Evolutionary conservation across 371 early-diverging fungal genomes (phyloP).

Genomic region (Mortierella sp.): DNA sequence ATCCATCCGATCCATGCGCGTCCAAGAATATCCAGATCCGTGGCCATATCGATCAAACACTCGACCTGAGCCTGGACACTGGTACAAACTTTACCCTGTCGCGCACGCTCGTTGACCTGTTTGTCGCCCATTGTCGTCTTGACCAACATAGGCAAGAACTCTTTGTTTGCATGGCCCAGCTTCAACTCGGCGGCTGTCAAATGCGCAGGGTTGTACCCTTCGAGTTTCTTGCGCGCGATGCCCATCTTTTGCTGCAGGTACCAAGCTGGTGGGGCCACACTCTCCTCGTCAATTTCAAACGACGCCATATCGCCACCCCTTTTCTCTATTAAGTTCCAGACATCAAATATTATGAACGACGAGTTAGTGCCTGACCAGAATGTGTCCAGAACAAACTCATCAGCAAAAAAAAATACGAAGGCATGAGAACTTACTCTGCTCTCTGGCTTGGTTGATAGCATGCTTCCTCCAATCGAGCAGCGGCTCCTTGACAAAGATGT

Average conservation of each 20-base stretch:
- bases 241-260: conserved; percentile 84
- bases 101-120: conserved; percentile 60
- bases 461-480: conserved; percentile 89
- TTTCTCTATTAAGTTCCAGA: conserved; percentile 28
- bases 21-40: conserved; percentile 78
- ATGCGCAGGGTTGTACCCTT: conserved; percentile 74
- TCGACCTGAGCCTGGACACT: conserved; percentile 77
- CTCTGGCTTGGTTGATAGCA: conserved; percentile 70
- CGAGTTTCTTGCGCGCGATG: conserved; percentile 77
- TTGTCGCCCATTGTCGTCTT: conserved; percentile 66
- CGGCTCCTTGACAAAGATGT: conserved; percentile 97
- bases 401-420: not conserved
- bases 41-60: conserved; percentile 80
- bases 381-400: not conserved
- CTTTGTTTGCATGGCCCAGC: conserved; percentile 68
- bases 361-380: not conserved
- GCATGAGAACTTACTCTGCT: conserved; percentile 64
- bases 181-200: conserved; percentile 65
- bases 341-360: not conserved
- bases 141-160: conserved; percentile 60
- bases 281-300: conserved; percentile 56
- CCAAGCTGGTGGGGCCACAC: conserved; percentile 70
- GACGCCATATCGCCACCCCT: conserved; percentile 51
- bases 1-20: conserved; percentile 82
- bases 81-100: conserved; percentile 61